phyloP scores from a whole-genome alignment of 345 rosid species.

The Rhodamnia rubescens region DNA sequence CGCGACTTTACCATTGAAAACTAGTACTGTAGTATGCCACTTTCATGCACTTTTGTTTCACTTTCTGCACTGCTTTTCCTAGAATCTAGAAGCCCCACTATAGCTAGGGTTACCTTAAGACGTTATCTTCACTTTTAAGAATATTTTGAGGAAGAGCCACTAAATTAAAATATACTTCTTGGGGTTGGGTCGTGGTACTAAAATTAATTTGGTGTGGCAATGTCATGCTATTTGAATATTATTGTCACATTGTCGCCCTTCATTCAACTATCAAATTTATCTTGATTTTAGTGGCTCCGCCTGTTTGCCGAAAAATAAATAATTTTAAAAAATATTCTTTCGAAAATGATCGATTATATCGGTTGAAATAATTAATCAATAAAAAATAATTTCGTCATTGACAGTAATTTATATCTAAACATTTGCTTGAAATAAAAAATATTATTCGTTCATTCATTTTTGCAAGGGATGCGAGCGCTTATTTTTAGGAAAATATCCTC shows the following conservation, averaged over 20 bases:
- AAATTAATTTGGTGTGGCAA: neutral
- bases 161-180: neutral
- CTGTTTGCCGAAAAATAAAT: neutral
- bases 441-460: neutral
- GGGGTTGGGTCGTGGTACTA: neutral
- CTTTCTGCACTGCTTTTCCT: neutral
- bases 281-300: neutral
- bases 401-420: too few relatives aligned
- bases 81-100: neutral
- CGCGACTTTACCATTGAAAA: neutral
- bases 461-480: neutral
- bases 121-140: neutral
- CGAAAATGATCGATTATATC: neutral
- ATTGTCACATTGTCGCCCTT: neutral
- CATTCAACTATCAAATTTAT: neutral
- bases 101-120: neutral
- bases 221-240: neutral
- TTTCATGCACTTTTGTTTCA: neutral
- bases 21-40: neutral
- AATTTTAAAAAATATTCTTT: rapidly evolving
- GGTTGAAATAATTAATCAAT: neutral
- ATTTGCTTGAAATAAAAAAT: too few relatives aligned
- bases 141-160: neutral
- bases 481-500: neutral
- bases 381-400: too few relatives aligned